These are phyloP conservation scores for Lanmaoa rubissima DNA, from an alignment of 768 basidiomycete species.

Conservation along the genomic window DNA sequence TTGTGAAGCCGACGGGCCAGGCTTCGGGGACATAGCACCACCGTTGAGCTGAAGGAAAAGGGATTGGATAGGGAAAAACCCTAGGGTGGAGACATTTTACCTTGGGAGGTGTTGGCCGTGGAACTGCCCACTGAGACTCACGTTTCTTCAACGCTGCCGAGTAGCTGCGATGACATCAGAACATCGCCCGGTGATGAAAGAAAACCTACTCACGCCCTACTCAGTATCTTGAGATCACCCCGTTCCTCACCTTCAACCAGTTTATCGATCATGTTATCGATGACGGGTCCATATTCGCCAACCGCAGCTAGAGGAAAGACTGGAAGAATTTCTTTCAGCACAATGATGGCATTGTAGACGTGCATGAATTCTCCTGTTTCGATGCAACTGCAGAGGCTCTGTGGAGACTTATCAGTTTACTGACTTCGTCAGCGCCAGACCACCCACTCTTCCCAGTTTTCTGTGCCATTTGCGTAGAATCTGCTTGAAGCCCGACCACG, in stretches of 20 bases:
- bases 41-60: conserved; percentile 26
- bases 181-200: not conserved
- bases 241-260: conserved; percentile 76
- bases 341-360: conserved; percentile 93
- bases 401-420: conserved; percentile 2
- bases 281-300: conserved; percentile 48
- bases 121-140: conserved; percentile 52
- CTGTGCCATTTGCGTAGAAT: conserved; percentile 84
- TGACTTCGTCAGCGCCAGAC: not conserved
- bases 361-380: conserved; percentile 93
- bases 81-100: conserved; percentile 19
- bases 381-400: conserved; percentile 82
- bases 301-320: conserved; percentile 79
- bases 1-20: conserved; percentile 27
- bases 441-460: conserved; percentile 64
- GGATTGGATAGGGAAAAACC: not conserved
- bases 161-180: conserved; percentile 45
- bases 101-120: conserved; percentile 32
- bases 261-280: conserved; percentile 61
- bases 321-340: conserved; percentile 86
- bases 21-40: conserved; percentile 28
- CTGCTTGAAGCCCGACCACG: conserved; percentile 68
- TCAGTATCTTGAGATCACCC: conserved; percentile 80
- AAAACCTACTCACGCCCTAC: conserved; percentile 56
- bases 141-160: conserved; percentile 74